Evolutionary conservation across 371 early-diverging fungal species (phyloP).

Genomic region (Rhizopus delemar): DNA sequence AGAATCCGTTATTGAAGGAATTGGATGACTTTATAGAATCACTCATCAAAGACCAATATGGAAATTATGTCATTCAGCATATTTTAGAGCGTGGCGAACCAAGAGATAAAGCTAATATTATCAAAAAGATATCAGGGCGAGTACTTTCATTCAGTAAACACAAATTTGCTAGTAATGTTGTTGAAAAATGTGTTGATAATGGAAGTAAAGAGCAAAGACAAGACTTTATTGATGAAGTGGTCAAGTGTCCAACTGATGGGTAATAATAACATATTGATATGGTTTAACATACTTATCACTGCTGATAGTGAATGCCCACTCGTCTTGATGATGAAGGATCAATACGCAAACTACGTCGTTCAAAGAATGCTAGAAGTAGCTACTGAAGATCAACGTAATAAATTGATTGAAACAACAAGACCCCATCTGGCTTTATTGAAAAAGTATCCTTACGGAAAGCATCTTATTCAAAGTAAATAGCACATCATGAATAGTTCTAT

Average conservation of each 20-base stretch:
- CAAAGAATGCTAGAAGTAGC: constrained; percentile 98
- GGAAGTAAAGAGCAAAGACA: constrained; percentile 74
- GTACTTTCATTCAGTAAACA: constrained; percentile 89
- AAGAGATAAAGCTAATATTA: constrained; percentile 80
- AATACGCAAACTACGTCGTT: constrained; percentile 99
- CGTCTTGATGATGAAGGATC: constrained; percentile 96
- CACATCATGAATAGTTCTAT: too few relatives aligned
- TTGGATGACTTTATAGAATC: constrained; percentile 85
- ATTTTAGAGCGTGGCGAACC: constrained; percentile 93
- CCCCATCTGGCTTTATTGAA: constrained; percentile 86
- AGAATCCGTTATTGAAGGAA: constrained; percentile 76
- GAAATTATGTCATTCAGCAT: constrained; percentile 97
- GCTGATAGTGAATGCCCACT: constrained; percentile 46
- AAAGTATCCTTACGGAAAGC: constrained; percentile 96
- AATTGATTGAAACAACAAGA: constrained; percentile 80
- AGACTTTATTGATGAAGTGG: constrained; percentile 86
- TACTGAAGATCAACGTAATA: constrained; percentile 81
- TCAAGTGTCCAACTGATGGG: constrained; percentile 69
- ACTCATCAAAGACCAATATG: constrained; percentile 99
- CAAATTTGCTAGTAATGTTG: constrained; percentile 81
- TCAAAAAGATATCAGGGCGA: constrained; percentile 86
- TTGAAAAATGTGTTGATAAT: constrained; percentile 92
- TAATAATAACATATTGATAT: constrained; percentile 19
- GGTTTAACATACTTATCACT: neutral
- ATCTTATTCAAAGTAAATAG: constrained; percentile 74